Percentiles rank a stretch among this genome's conserved stretches.
These are phyloP conservation scores for Cladochytrium replicatum DNA, from an alignment of 192 early-diverging fungal species.

Conservation along the genomic window DNA sequence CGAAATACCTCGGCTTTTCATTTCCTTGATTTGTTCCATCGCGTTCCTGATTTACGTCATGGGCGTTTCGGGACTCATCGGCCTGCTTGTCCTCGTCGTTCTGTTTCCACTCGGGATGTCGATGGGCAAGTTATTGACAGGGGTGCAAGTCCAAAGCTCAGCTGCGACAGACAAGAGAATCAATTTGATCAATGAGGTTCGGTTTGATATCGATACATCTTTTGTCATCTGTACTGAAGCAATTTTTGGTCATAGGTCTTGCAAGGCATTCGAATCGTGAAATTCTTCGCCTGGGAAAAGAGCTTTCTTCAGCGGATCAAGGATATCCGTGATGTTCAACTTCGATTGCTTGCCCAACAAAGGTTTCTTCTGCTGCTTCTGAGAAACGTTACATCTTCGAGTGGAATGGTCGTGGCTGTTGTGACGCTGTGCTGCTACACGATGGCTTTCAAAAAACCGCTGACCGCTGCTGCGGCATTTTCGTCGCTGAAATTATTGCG, in stretches of 20 bases:
- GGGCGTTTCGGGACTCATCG: conserved; percentile 40
- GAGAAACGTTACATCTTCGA: too few species aligned
- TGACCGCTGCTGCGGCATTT: conserved; percentile 58
- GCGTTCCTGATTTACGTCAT: conserved; percentile 64
- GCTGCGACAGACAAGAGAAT: conserved; percentile 64
- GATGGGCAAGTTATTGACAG: conserved; percentile 23
- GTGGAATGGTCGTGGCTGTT: conserved; percentile 38
- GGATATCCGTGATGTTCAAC: conserved; percentile 27
- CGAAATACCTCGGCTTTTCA: neutral
- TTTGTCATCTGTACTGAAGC: too few species aligned
- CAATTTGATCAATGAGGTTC: conserved; percentile 62
- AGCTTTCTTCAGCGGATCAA: conserved; percentile 56
- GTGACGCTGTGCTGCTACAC: conserved; percentile 42
- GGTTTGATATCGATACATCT: too few species aligned
- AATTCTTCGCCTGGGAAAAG: conserved; percentile 65
- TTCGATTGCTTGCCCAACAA: too few species aligned
- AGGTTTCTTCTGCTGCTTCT: too few species aligned
- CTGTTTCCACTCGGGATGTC: conserved; percentile 25
- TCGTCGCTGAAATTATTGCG: conserved; percentile 44
- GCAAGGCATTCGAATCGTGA: conserved; percentile 63
- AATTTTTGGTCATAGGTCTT: too few species aligned
- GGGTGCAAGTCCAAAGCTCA: conserved; percentile 28
- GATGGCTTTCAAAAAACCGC: conserved; percentile 28
- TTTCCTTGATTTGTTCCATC: conserved; percentile 42
- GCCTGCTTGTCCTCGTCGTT: conserved; percentile 24